Conservation (phyloP, 164 flowering plant species). For the Stephania japonica region DNA sequence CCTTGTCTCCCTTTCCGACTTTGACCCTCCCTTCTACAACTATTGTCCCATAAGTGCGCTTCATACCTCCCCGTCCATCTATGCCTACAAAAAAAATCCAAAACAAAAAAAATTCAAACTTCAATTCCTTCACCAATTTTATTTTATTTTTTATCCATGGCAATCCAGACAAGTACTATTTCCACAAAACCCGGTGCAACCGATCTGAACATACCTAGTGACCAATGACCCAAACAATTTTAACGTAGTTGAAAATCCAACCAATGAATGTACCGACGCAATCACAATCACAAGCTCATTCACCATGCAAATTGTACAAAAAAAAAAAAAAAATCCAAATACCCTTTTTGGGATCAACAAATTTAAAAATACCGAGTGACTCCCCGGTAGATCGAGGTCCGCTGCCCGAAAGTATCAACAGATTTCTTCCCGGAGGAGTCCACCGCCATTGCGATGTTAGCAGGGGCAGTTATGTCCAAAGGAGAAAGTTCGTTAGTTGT, state of each 20-base stretch:
- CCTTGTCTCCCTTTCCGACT: constrained; percentile 88
- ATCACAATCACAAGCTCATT: too few relatives aligned
- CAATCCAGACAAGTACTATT: not conserved
- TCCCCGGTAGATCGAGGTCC: constrained; percentile 78
- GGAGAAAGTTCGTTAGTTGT: not conserved
- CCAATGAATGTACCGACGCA: too few relatives aligned
- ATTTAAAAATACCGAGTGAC: constrained; percentile 48
- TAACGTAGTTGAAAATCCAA: too few relatives aligned
- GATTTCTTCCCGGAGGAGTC: constrained; percentile 34
- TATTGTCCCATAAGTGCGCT: constrained; percentile 91
- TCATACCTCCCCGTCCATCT: constrained; percentile 90
- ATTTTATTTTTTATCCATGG: too few relatives aligned
- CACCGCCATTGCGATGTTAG: constrained; percentile 5
- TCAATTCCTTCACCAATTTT: not conserved
- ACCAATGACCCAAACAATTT: too few relatives aligned
- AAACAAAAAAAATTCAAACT: not conserved
- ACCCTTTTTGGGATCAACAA: too few relatives aligned
- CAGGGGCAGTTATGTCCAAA: too few relatives aligned
- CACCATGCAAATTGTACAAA: too few relatives aligned
- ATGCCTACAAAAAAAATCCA: constrained; percentile 35
- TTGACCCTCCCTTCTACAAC: constrained; percentile 87
- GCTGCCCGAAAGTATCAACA: constrained; percentile 66
- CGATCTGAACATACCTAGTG: constrained; percentile 66
- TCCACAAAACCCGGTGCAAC: too few relatives aligned
- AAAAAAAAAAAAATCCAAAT: too few relatives aligned